Evolutionary conservation across 805 yeast genomes (phyloP).

Genomic region (Candida nemodendra): DNA sequence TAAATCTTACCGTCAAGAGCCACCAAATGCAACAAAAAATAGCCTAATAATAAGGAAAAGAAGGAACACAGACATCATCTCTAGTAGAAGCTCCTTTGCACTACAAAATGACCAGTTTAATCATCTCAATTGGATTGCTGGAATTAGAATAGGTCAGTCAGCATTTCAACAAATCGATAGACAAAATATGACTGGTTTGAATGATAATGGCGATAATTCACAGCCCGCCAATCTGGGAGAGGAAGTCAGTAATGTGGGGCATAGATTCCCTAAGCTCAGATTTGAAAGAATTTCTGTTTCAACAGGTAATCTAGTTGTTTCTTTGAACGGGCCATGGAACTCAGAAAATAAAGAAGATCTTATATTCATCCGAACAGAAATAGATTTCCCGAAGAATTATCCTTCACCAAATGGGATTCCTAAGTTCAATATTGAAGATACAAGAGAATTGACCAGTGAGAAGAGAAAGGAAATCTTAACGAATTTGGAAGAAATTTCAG

Average conservation of each 20-base stretch:
- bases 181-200: slow-evolving; percentile 34
- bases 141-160: slow-evolving; percentile 71
- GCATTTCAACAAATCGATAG: slow-evolving; percentile 36
- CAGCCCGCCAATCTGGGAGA: slow-evolving; percentile 75
- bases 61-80: slow-evolving; percentile 17
- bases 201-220: slow-evolving; percentile 32
- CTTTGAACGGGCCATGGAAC: slow-evolving; percentile 81
- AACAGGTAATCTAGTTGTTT: slow-evolving; percentile 72
- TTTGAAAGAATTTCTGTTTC: slow-evolving; percentile 89
- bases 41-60: slow-evolving; percentile 23
- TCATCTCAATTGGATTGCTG: slow-evolving; percentile 90
- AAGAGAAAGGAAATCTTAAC: slow-evolving; percentile 50
- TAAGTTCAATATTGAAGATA: slow-evolving; percentile 70
- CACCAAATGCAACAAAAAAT: slow-evolving; percentile 28
- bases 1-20: slow-evolving; percentile 52
- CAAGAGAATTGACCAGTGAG: slow-evolving; percentile 57
- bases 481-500: slow-evolving; percentile 54
- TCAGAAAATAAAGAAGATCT: slow-evolving; percentile 41
- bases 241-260: slow-evolving; percentile 86
- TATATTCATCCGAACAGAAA: slow-evolving; percentile 65
- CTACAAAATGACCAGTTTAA: slow-evolving; percentile 44
- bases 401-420: slow-evolving; percentile 56
- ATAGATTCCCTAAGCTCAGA: slow-evolving; percentile 79
- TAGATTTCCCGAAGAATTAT: slow-evolving; percentile 70
- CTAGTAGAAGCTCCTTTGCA: slow-evolving; percentile 33